Evolutionary conservation across 495 filamentous ascomycete species (phyloP), one percentile per base, ranked within the genome.

Genomic region (Tuber magnatum): DNA sequence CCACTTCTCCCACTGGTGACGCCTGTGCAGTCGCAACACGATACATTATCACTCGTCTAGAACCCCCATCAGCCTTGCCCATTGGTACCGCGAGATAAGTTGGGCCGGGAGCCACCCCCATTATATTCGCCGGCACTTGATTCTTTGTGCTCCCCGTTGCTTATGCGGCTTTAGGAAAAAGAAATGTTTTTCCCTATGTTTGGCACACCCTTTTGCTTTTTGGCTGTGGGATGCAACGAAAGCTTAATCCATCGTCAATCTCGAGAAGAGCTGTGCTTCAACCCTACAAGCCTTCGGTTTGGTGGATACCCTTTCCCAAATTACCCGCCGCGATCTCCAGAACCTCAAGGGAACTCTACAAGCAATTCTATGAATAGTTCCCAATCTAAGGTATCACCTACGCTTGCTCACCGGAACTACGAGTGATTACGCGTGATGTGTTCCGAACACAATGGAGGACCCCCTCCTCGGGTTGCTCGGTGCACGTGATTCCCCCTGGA

Each of bases 161-260:
- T 28, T 1, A 10, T 28, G 9, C 51, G n/a, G n/a, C 8, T 61
- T 61, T 28, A 28, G 51, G 24, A 61, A 61, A 61, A 61, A 61
- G 51, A 61, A 28, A 28, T 10, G 10, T 61, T n/a, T 61, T 24
- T 14, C 3, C 51, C 10, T 12, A 14, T 51, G 20, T 51, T 28
- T 61, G 9, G 24, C 12, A 28, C n/a, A 61, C 12, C 51, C 1
- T 28, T 61, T 61, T 61, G 51, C 51, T 61, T 61, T 61, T 61
- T 61, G 14, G 51, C n/a, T 51, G 24, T 14, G 51, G 24, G n/a
- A n/a, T 28, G 51, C n/a, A 14, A n/a, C 51, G 3, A 61, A 61
- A 61, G 51, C 51, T 61, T 61, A 61, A 61, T 61, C n/a, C 51
- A 61, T 61, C 51, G 24, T 61, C 51, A 28, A 14, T 61, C 51